Percentiles rank a stretch among this genome's conserved stretches.
Conservation (phyloP, 208 protist genomes). For the Trypanosomatidae sp. region DNA sequence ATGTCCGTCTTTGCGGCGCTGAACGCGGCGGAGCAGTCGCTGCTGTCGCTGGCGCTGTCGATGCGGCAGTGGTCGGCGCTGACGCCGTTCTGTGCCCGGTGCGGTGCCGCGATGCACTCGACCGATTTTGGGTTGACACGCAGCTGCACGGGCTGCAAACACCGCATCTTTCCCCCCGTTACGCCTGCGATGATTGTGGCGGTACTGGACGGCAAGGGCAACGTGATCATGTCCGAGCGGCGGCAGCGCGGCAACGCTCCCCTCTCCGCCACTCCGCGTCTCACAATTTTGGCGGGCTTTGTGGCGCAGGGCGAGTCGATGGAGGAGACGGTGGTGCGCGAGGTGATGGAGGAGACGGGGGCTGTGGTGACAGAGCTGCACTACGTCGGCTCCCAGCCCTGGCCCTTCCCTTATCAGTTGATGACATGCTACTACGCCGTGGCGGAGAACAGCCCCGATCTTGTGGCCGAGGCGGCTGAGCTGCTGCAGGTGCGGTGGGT, state of each 20-base stretch:
- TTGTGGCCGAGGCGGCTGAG: constrained; percentile 33
- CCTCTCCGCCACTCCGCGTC: too few species aligned
- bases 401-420: constrained; percentile 40
- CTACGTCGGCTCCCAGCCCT: constrained; percentile 63
- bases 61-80: constrained; percentile 34
- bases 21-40: constrained; percentile 18
- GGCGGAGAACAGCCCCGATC: constrained; percentile 26
- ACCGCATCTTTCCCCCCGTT: constrained; percentile 30
- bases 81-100: constrained; percentile 36
- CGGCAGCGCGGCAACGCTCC: too few species aligned
- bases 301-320: constrained; percentile 50
- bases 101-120: constrained; percentile 27
- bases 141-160: constrained; percentile 29
- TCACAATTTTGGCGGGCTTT: constrained; percentile 48
- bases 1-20: constrained; percentile 13
- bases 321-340: constrained; percentile 50
- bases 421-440: constrained; percentile 65
- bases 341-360: constrained; percentile 59
- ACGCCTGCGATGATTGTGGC: constrained; percentile 50
- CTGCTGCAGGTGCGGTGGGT: constrained; percentile 45
- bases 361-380: constrained; percentile 36
- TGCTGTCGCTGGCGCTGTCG: constrained; percentile 37
- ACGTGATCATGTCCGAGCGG: constrained; percentile 45
- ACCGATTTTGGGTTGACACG: constrained; percentile 22
- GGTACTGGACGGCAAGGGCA: constrained; percentile 52